Base-by-base conservation (phyloP, 352 stramenopile genomes). In the Phytopythium oedochilum region DNA sequence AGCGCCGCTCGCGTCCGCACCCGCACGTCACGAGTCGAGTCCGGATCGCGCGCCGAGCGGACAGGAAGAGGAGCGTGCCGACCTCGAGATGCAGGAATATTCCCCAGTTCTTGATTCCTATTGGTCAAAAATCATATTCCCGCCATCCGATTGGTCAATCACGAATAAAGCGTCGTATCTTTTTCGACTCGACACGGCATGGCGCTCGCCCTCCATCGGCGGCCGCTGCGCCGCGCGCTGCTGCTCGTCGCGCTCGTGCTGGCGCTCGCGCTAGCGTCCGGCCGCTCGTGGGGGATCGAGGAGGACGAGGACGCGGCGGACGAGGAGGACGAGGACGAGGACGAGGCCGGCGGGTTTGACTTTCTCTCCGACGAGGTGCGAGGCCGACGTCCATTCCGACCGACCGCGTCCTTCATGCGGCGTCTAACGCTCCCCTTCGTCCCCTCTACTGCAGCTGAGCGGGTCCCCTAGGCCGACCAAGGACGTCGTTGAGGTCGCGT, bases 311-410 rank as follows among this genome's bases (percentile, higher is more conserved):
- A 71, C 25, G 56, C 46, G 17, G 15, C 18, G 46, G 50, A 71
- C 36, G 64, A 68, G 17, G 58, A 38, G 5, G 61, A 73, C 25
- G 59, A 69, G 49, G 55, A 64, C 38, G 61, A 76, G 34, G 64
- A 69, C 47, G 51, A 66, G 6, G 61, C 71, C 39, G 64, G 63
- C 48, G 61, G 66, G 10, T 73, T 73, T n/a, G 64, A 73, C 46
- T 73, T 73, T 20, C 40, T 73, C 20, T 65, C 58, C 5, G 70
- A 48, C 62, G 66, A 65, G 25, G 68, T 76, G 46, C 17, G 59
- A 26, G 1, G 17, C 39, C 4, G 22, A 20, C 31, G 20, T 38
- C 20, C 15, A n/a, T 6, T 12, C 9, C 23, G 11, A 56, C 15
- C 5, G 36, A 23, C 14, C 29, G 34, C 22, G 20, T 1, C 1